These are phyloP conservation scores for Dillenia suffruticosa DNA, from an alignment of 164 flowering plant species.

Conservation along the genomic window DNA sequence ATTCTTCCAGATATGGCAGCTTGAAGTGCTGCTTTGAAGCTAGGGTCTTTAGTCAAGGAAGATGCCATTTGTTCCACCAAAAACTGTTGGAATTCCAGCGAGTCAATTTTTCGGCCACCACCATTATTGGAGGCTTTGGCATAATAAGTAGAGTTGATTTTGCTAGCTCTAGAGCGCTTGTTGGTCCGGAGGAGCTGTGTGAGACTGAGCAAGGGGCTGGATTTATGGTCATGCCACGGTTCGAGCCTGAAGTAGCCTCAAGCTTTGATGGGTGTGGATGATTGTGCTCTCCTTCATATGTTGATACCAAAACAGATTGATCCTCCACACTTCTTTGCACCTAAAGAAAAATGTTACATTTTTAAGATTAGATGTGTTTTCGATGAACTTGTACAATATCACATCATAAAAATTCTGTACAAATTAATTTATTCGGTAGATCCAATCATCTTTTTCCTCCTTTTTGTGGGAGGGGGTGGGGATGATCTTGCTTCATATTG, in stretches of 20 bases:
- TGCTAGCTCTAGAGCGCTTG: slow-evolving; percentile 45
- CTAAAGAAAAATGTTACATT: slow-evolving; percentile 18
- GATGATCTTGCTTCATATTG: too few relatives aligned
- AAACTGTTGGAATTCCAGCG: slow-evolving; percentile 21
- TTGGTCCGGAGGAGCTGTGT: slow-evolving; percentile 23
- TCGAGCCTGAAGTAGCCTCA: slow-evolving; percentile 24
- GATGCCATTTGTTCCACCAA: slow-evolving; percentile 65
- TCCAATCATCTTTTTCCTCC: too few relatives aligned
- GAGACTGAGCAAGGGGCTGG: slow-evolving; percentile 29
- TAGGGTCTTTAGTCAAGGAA: slow-evolving; percentile 56
- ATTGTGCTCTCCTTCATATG: slow-evolving; percentile 79
- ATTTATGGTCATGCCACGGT: slow-evolving; percentile 11
- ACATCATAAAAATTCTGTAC: too few relatives aligned
- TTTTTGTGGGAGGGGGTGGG: too few relatives aligned
- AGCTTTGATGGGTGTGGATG: slow-evolving; percentile 36
- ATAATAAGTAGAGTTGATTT: slow-evolving; percentile 21
- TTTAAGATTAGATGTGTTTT: too few relatives aligned
- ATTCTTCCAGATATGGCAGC: slow-evolving; percentile 58
- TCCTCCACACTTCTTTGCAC: slow-evolving; percentile 78
- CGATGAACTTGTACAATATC: too few relatives aligned
- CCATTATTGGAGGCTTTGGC: slow-evolving; percentile 2
- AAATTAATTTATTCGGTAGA: too few relatives aligned
- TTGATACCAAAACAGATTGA: slow-evolving; percentile 52
- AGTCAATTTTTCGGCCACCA: slow-evolving; percentile 10
- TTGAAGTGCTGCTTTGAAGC: slow-evolving; percentile 54